Evolutionary conservation across 2,329 filamentous ascomycete species (phyloP).

Genomic region (Triangularia setosa): DNA sequence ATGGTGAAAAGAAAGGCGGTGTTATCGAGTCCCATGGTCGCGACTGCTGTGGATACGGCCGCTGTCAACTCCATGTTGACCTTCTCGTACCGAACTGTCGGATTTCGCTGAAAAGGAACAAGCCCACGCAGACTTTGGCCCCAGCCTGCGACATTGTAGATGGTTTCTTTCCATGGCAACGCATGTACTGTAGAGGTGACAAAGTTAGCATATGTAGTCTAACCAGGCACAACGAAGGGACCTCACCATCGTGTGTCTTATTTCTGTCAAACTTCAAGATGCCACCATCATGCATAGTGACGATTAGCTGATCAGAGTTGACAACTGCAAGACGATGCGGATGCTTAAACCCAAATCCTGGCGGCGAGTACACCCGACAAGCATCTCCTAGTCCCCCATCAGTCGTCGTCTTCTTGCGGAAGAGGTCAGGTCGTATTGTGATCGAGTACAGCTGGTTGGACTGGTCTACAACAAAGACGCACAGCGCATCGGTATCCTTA

Average conservation of each 20-base stretch:
- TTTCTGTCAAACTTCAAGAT: constrained; percentile 67
- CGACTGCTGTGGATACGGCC: constrained; percentile 59
- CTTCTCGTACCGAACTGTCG: constrained; percentile 61
- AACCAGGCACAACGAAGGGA: background rate
- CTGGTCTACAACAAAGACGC: constrained; percentile 74
- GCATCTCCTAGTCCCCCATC: constrained; percentile 72
- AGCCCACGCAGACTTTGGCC: constrained; percentile 62
- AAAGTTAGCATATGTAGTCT: constrained; percentile 11
- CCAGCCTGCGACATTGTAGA: constrained; percentile 72
- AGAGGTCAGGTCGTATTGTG: constrained; percentile 76
- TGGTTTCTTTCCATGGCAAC: constrained; percentile 63
- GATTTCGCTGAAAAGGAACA: constrained; percentile 61
- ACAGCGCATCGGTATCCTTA: constrained; percentile 71
- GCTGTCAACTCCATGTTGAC: constrained; percentile 64
- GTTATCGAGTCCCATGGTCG: constrained; percentile 47
- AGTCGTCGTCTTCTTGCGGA: constrained; percentile 63
- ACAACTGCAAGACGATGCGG: constrained; percentile 78
- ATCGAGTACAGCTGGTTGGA: constrained; percentile 80
- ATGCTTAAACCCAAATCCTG: constrained; percentile 71
- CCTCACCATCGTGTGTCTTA: constrained; percentile 44
- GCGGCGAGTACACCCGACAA: constrained; percentile 69
- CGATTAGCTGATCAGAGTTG: constrained; percentile 67
- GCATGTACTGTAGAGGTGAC: constrained; percentile 14
- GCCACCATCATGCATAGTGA: constrained; percentile 76
- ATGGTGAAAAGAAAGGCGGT: constrained; percentile 67